Percentiles rank a stretch among this genome's conserved stretches.
These are phyloP conservation scores for Coniophora puteana DNA, from an alignment of 1,284 basidiomycete genomes.

Conservation along the genomic window DNA sequence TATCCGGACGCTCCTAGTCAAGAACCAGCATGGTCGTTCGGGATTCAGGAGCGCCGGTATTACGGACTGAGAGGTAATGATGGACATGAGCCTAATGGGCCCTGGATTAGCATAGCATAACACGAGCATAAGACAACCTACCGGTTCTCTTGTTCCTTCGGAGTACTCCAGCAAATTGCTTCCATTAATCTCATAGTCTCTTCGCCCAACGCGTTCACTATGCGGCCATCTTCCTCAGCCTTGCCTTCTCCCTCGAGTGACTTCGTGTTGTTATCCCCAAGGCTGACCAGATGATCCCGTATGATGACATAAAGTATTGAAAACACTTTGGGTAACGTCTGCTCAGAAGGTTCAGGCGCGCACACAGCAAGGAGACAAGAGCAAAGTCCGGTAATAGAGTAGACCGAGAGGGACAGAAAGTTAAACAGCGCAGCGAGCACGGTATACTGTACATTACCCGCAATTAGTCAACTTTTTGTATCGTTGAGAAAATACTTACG, in stretches of 20 bases:
- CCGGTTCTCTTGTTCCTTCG: constrained; percentile 41
- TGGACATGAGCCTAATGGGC: constrained; percentile 36
- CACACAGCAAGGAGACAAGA: constrained; percentile 32
- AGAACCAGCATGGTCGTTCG: constrained; percentile 46
- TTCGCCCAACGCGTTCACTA: constrained; percentile 33
- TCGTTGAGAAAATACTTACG: too few relatives aligned
- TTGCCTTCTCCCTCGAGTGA: constrained; percentile 15
- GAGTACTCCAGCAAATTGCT: constrained; percentile 44
- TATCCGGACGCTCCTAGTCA: constrained; percentile 41
- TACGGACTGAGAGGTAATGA: constrained; percentile 38
- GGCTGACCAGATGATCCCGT: constrained; percentile 32
- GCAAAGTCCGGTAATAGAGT: constrained; percentile 47
- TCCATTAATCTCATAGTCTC: constrained; percentile 50
- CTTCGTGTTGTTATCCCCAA: constrained; percentile 19
- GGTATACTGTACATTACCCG: too few relatives aligned
- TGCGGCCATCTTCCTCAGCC: too few relatives aligned
- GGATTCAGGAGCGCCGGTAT: constrained; percentile 46
- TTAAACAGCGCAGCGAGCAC: constrained; percentile 50
- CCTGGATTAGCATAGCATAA: constrained; percentile 4
- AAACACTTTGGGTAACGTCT: constrained; percentile 32
- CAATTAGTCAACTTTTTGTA: too few relatives aligned
- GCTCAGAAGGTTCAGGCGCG: constrained; percentile 12
- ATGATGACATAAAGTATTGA: constrained; percentile 40
- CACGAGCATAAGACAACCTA: constrained; percentile 21
- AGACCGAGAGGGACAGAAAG: constrained; percentile 43